phyloP scores from a whole-genome alignment of 768 basidiomycete species.

The Hericium rajendrae region DNA sequence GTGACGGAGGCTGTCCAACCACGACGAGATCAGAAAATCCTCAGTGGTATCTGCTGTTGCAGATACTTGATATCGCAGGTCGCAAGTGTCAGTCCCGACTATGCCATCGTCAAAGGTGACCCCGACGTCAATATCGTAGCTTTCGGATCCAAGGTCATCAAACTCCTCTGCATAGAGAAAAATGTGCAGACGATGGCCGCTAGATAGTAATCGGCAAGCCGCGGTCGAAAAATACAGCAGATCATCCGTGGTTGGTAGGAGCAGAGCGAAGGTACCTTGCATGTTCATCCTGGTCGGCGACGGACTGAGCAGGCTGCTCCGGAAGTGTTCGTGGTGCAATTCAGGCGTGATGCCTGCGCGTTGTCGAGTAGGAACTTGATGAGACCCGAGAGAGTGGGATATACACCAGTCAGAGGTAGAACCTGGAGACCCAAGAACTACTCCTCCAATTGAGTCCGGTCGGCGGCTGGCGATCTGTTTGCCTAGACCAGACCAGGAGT shows the following conservation, averaged over 20 bases:
- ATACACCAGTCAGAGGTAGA: neutral
- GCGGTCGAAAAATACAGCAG: constrained; percentile 9
- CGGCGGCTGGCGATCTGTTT: constrained; percentile 17
- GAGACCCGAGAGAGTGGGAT: neutral
- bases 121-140: neutral
- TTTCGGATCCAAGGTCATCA: neutral
- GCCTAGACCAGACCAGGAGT: constrained; percentile 23
- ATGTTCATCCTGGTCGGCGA: neutral
- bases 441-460: constrained; percentile 28
- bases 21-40: constrained; percentile 6
- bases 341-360: neutral
- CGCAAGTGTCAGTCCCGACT: constrained; percentile 6
- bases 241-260: constrained; percentile 8
- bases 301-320: neutral
- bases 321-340: neutral
- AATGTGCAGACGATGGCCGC: constrained; percentile 9
- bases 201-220: constrained; percentile 6
- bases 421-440: constrained; percentile 21
- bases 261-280: constrained; percentile 4
- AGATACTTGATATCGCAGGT: constrained; percentile 1
- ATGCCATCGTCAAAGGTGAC: neutral
- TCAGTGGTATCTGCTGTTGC: neutral
- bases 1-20: constrained; percentile 14
- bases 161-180: constrained; percentile 6
- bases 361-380: neutral